Evolutionary conservation across 805 yeast genomes (phyloP), one percentile per base, ranked within the genome.

Genomic region (Zygoascus bituminiphila): DNA sequence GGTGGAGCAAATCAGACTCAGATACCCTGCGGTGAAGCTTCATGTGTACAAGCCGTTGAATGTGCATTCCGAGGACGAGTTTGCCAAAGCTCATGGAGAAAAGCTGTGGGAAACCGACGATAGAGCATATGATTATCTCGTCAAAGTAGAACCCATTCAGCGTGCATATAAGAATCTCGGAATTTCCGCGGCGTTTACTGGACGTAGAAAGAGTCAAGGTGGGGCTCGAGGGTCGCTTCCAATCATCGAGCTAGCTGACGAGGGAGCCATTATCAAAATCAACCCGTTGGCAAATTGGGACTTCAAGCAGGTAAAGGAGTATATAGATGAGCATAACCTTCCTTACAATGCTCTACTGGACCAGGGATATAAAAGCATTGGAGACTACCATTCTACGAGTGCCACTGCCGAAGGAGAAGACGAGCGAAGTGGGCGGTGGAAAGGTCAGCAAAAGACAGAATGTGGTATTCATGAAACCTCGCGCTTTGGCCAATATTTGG

Each of bases 371-470:
- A 82, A 88, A 60, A 86, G 96, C 0, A 77, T 91, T 14, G 98
- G 98, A 1, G 98, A 91, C 65, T 91, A 89, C 77, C 98, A 91
- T 65, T 86, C 95, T 1, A 91, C 98, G 0, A 79, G 68, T 25
- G 97, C 98, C 1, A 95, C 87, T 9, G 75, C 70, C 6, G 96
- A 84, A 41, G 96, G 94, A 8, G 97, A 88, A 62, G 97, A 91
- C 61, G 98, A 91, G 65, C 77, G 98, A 55, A 79, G 93, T n/a
- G 98, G 98, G 0, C 77, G 98, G 60, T 91, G 98, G 98, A 83
- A 84, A 71, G 97, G 96, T 1, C 77, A 83, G 62, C 75, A 79
- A 9, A 91, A 91, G 70, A 88, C 96, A 0, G 98, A 91, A 64
- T 91, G 98, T 68, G 98, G 98, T 2, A 88, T 91, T 47, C 98